These are phyloP conservation scores for Coleophoma cylindrospora DNA, from an alignment of 2,329 filamentous ascomycete genomes.

Conservation along the genomic window DNA sequence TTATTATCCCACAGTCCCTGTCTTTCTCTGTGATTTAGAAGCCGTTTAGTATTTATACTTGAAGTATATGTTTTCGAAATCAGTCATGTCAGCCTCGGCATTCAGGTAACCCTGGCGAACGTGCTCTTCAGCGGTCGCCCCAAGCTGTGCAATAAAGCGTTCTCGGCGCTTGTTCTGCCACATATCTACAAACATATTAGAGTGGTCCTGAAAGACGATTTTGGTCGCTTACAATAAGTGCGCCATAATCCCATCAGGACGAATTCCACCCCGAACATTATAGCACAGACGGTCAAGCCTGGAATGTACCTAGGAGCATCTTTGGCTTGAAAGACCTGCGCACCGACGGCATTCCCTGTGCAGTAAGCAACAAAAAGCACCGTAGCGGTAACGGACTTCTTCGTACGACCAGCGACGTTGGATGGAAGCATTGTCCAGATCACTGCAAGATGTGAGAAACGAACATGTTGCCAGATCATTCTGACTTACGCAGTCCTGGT, in stretches of 20 bases:
- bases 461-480: not conserved
- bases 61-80: not conserved
- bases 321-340: conserved; percentile 43
- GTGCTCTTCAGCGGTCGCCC: not conserved
- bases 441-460: conserved; percentile 12
- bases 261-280: conserved; percentile 13
- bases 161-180: not conserved
- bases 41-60: not conserved
- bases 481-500: conserved; percentile 18
- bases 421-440: conserved; percentile 29
- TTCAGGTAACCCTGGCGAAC: not conserved
- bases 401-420: conserved; percentile 36
- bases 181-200: not conserved
- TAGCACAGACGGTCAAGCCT: conserved; percentile 36
- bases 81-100: not conserved
- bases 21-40: too few relatives aligned
- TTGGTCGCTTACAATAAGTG: not conserved
- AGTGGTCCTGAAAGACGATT: not conserved
- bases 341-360: conserved; percentile 49
- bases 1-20: too few relatives aligned
- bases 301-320: conserved; percentile 45
- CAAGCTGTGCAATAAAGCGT: not conserved
- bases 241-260: not conserved
- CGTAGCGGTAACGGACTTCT: conserved; percentile 38
- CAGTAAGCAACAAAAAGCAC: conserved; percentile 42